Base-by-base conservation (phyloP, 23 red algal genomes). In the Gracilaria gracilis region DNA sequence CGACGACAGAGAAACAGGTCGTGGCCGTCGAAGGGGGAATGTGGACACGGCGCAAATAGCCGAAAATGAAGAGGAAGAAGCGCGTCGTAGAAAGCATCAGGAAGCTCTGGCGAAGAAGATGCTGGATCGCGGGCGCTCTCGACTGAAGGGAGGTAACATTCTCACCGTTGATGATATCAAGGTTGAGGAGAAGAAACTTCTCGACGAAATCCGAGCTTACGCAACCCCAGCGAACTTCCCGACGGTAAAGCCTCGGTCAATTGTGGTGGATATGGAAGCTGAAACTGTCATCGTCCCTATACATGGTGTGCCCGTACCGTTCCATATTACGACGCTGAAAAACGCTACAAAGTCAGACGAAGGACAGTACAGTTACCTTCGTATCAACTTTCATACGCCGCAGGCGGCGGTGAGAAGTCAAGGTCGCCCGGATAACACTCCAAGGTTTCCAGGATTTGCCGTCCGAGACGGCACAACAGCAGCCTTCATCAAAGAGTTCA, bases 281-380 rank as follows among this genome's bases (percentile, higher is more conserved):
- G 97, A 99, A 55, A 82, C 83, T 7, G 36, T 99, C 23, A 89
- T 99, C 53, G 91, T 95, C 25, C 97, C 97, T 9, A 99, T 99
- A 74, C 94, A 93, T 75, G 97, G 97, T 7, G 85, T 99, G n/a
- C 93, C 97, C 16, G 97, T 99, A 28, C 97, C 97, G 12, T 99
- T 99, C 48, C 97, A 99, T 85, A 88, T 99, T 31, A 67, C 94
- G 0, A 95, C 91, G 1, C 80, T 99, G 67, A 99, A 99, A 78
- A 99, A 99, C 67, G 93, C 92, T 19, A 90, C 80, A 64, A 99
- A 99, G 65, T 93, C 88, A 33, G 97, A 99, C 38, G 97, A 99
- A 70, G 89, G 93, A 34, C 75, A 89, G 46, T 89, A 95, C 74
- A 93, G 93, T 35, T 99, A 99, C 61, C 84, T 99, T 75, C 93